Conservation (phyloP, 2,329 filamentous ascomycete genomes). For the Colletotrichum sp. region DNA sequence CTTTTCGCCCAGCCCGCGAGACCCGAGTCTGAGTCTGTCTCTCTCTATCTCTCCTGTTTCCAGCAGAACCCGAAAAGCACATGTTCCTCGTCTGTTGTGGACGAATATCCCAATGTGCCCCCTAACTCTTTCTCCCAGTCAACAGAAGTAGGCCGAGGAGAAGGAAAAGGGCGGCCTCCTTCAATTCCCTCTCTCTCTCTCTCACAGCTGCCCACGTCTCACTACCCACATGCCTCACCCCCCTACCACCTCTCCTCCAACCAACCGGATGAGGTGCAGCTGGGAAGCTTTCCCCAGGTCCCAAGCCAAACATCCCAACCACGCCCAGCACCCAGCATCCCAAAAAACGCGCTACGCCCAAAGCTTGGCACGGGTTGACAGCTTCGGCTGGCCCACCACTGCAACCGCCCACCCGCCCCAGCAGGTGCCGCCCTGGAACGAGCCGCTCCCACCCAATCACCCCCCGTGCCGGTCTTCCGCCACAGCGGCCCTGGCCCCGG, state of each 20-base stretch:
- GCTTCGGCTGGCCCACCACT: not conserved
- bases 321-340: not conserved
- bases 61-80: not conserved
- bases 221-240: not conserved
- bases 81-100: not conserved
- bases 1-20: not conserved
- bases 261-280: not conserved
- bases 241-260: not conserved
- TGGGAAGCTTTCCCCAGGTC: conserved; percentile 13
- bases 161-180: not conserved
- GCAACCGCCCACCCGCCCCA: not conserved
- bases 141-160: not conserved
- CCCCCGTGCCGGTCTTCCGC: conserved; percentile 11
- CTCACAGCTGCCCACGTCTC: not conserved
- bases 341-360: not conserved
- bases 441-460: conserved; percentile 1
- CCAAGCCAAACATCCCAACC: not conserved
- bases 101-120: not conserved
- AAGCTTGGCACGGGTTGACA: conserved; percentile 19
- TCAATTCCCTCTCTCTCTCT: not conserved
- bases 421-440: not conserved
- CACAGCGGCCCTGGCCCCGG: not conserved
- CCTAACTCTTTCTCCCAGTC: not conserved
- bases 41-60: not conserved
- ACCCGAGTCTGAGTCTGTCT: not conserved